These are phyloP conservation scores for Magnolia officinalis DNA, from an alignment of 164 flowering plant genomes.

Conservation along the genomic window DNA sequence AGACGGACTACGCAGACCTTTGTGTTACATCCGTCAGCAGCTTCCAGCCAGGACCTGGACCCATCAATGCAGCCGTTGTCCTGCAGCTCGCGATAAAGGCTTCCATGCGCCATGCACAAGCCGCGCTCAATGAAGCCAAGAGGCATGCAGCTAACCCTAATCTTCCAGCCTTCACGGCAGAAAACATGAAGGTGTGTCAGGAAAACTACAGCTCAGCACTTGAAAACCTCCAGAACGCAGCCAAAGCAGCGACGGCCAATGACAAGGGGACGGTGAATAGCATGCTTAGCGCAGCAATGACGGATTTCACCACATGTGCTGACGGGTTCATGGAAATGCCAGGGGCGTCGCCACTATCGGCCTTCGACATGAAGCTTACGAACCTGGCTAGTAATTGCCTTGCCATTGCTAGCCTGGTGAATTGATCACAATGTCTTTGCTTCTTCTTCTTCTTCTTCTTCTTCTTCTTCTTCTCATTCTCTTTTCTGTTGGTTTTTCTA, in stretches of 20 bases:
- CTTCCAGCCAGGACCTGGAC: not conserved
- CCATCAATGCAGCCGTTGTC: not conserved
- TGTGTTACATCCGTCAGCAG: not conserved
- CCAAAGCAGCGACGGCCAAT: not conserved
- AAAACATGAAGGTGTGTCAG: not conserved
- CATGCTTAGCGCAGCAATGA: constrained; percentile 11
- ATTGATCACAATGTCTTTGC: not conserved
- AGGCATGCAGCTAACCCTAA: not conserved
- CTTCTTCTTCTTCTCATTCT: not conserved
- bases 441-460: not conserved
- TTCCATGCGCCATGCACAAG: not conserved
- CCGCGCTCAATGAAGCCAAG: not conserved
- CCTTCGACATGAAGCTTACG: not conserved
- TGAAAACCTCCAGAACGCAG: not conserved
- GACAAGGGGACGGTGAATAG: not conserved
- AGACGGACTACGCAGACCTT: not conserved
- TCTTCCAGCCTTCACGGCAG: not conserved
- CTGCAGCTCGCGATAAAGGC: not conserved
- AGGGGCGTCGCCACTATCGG: not conserved
- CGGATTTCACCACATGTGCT: constrained; percentile 1
- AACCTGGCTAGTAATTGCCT: not conserved
- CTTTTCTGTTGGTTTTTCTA: not conserved
- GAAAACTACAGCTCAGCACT: not conserved
- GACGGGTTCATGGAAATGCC: constrained; percentile 7
- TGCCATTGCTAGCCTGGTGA: not conserved